Conservation (phyloP, 441 rosid genomes). For the Kokia cookei region DNA sequence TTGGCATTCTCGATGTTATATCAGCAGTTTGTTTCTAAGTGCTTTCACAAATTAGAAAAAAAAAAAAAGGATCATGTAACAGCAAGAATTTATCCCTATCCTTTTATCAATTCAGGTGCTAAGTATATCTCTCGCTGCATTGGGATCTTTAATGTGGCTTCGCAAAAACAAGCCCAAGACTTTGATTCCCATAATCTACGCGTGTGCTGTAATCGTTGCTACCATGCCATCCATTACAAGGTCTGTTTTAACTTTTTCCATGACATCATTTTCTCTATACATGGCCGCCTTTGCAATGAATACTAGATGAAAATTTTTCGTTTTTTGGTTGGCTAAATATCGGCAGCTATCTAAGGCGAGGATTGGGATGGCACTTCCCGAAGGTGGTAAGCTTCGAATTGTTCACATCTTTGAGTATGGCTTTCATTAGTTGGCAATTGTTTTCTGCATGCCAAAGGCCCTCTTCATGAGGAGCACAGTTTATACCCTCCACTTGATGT, state of each 20-base stretch:
- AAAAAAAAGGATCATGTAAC: not conserved
- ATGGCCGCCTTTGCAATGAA: too few species aligned
- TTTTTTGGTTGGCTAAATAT: not conserved
- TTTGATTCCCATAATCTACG: slow-evolving; percentile 75
- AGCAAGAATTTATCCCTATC: not conserved
- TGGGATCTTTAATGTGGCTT: slow-evolving; percentile 96
- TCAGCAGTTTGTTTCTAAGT: not conserved
- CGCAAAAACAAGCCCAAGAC: slow-evolving; percentile 89
- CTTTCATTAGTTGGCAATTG: slow-evolving; percentile 83
- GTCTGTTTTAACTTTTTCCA: slow-evolving; percentile 12
- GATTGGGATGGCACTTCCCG: slow-evolving; percentile 84
- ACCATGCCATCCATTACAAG: slow-evolving; percentile 94
- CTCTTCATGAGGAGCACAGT: slow-evolving; percentile 32
- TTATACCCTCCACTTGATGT: not conserved
- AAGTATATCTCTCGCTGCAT: slow-evolving; percentile 78
- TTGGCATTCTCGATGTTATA: not conserved
- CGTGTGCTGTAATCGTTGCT: slow-evolving; percentile 80
- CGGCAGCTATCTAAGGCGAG: slow-evolving; percentile 69
- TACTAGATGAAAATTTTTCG: too few species aligned
- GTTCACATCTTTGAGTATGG: slow-evolving; percentile 70
- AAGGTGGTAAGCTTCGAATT: slow-evolving; percentile 81
- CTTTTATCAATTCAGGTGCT: slow-evolving; percentile 48
- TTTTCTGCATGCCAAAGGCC: slow-evolving; percentile 82
- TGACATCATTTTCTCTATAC: too few species aligned
- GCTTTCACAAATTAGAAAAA: not conserved